A percentile compares a stretch with the other conserved stretches of the same genome.
These are phyloP conservation scores for Centrapalus pauciflorus DNA, from an alignment of 129 eudicot species.

Conservation along the genomic window DNA sequence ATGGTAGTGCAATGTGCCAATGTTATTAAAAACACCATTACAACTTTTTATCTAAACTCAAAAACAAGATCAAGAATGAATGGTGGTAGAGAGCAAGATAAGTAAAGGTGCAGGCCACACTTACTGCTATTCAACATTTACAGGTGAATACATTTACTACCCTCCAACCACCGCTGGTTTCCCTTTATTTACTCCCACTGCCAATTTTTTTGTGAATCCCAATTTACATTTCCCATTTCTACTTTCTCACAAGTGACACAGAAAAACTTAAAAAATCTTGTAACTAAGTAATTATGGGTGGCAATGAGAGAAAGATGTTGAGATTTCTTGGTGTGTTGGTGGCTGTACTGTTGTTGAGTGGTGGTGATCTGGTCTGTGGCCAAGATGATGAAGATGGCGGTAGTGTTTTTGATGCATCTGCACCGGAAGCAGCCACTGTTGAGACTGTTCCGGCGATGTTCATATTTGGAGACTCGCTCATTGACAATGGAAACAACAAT, in stretches of 20 bases:
- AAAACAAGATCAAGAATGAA: constrained; percentile 19
- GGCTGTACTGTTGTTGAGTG: constrained; percentile 14
- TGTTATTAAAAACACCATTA: too few species aligned
- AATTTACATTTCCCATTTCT: constrained; percentile 8
- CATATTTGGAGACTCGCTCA: constrained; percentile 81
- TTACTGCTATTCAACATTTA: constrained; percentile 29
- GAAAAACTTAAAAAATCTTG: background rate
- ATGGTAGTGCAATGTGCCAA: too few species aligned
- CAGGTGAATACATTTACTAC: constrained; percentile 37
- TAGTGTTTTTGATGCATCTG: constrained; percentile 15
- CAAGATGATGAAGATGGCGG: constrained; percentile 21
- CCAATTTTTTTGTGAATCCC: constrained; percentile 21
- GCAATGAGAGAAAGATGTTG: background rate
- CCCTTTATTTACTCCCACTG: constrained; percentile 25
- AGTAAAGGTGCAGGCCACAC: constrained; percentile 5
- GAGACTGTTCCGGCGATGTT: constrained; percentile 89
- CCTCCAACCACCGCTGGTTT: constrained; percentile 32
- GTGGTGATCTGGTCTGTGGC: background rate
- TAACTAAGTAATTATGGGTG: constrained; percentile 14
- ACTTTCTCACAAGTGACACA: constrained; percentile 12
- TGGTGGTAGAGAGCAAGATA: constrained; percentile 6
- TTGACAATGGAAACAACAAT: constrained; percentile 85
- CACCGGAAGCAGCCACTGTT: constrained; percentile 18
- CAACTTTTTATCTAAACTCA: too few species aligned
- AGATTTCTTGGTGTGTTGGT: constrained; percentile 9